A percentile compares a stretch with the other conserved stretches of the same genome.
Evolutionary conservation across 2,329 filamentous ascomycete genomes (phyloP).

Genomic region (Tolypocladium cylindrosporum): DNA sequence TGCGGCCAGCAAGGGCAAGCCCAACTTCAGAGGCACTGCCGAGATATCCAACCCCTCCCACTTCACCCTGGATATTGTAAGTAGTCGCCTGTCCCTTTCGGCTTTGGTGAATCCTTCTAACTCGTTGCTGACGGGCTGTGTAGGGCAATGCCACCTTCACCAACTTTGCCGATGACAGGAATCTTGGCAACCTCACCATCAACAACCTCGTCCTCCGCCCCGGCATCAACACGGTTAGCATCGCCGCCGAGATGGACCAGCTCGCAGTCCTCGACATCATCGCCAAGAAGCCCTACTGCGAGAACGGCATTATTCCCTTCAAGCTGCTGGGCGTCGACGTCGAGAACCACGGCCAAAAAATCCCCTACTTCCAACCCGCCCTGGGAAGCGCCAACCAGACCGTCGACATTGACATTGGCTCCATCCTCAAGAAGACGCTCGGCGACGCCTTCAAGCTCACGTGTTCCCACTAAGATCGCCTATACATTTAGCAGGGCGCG

Average conservation of each 20-base stretch:
- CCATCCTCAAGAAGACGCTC: conserved; percentile 27
- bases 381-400: conserved; percentile 40
- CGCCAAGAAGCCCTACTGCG: conserved; percentile 38
- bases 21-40: conserved; percentile 52
- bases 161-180: conserved; percentile 40
- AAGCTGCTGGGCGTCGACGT: conserved; percentile 43
- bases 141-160: conserved; percentile 54
- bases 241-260: conserved; percentile 45
- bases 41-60: conserved; percentile 55
- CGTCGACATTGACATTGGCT: conserved; percentile 40
- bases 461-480: conserved; percentile 9
- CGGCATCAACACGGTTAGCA: conserved; percentile 45
- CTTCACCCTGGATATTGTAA: conserved; percentile 54
- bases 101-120: not conserved
- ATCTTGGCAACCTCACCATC: conserved; percentile 47
- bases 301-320: conserved; percentile 43
- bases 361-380: conserved; percentile 47
- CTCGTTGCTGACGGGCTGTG: not conserved
- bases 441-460: conserved; percentile 11
- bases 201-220: conserved; percentile 48
- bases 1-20: conserved; percentile 27
- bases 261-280: conserved; percentile 29
- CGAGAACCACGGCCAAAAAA: conserved; percentile 36
- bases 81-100: conserved; percentile 12
- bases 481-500: not conserved